A percentile compares a stretch with the other conserved stretches of the same genome.
phyloP scores from a whole-genome alignment of 306 rosid species.

The Lathyrus sativus region DNA sequence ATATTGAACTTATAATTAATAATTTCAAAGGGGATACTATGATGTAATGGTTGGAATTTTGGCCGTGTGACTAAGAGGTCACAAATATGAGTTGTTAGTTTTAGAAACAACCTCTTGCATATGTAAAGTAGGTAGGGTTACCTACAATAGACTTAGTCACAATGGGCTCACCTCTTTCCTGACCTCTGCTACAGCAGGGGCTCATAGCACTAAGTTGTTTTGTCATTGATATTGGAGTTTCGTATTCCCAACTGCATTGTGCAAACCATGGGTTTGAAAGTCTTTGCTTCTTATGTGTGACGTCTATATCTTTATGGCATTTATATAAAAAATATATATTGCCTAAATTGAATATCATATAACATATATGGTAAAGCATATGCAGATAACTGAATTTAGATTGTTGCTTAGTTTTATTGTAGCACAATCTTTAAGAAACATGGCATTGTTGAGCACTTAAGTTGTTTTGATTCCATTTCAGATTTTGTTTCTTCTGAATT shows the following conservation, averaged over 20 bases:
- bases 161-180: too few species aligned
- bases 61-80: conserved; percentile 1
- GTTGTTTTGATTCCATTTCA: conserved; percentile 26
- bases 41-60: neutral
- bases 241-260: conserved; percentile 9
- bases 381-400: conserved; percentile 19
- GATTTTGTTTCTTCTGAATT: conserved; percentile 22
- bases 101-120: neutral
- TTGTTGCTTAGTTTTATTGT: conserved; percentile 22
- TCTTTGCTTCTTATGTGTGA: conserved; percentile 7
- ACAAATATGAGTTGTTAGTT: neutral
- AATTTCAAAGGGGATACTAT: conserved; percentile 17
- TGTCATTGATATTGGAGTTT: conserved; percentile 27
- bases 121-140: too few species aligned
- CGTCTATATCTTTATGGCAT: conserved; percentile 21
- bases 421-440: conserved; percentile 14
- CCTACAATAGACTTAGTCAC: too few species aligned
- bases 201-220: too few species aligned
- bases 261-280: conserved; percentile 19
- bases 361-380: conserved; percentile 21
- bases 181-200: neutral
- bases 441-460: conserved; percentile 10
- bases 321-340: conserved; percentile 17
- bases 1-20: conserved; percentile 3
- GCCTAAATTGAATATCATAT: conserved; percentile 26